Evolutionary conservation across 2,329 filamentous ascomycete genomes (phyloP).

Genomic region (Colletotrichum endophyticum): DNA sequence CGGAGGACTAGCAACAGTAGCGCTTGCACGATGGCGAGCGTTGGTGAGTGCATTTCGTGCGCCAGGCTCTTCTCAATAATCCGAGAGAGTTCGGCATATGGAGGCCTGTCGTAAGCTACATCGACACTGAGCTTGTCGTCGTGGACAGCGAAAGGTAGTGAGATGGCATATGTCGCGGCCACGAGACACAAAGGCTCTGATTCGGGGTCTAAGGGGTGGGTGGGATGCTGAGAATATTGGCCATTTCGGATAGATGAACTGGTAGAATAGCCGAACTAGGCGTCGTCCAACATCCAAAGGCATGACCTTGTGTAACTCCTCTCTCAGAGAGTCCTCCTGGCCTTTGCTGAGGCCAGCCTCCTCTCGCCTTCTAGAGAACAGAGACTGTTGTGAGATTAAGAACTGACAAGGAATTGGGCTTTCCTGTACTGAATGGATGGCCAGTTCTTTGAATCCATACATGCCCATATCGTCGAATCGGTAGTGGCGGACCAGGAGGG

Average conservation of each 20-base stretch:
- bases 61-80: conserved; percentile 19
- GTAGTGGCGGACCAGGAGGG: conserved; percentile 20
- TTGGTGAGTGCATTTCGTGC: conserved; percentile 21
- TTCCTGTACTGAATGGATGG: conserved; percentile 21
- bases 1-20: background rate
- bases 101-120: conserved; percentile 24
- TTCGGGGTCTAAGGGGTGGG: background rate
- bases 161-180: conserved; percentile 22
- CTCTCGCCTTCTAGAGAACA: conserved; percentile 19
- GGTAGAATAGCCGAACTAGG: background rate
- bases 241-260: background rate
- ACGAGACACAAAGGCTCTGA: background rate
- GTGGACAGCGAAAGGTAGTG: conserved; percentile 23
- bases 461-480: conserved; percentile 10
- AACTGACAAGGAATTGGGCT: conserved; percentile 19
- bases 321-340: background rate
- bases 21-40: conserved; percentile 4
- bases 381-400: conserved; percentile 11
- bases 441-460: conserved; percentile 25
- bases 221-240: background rate
- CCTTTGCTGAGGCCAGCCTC: conserved; percentile 4
- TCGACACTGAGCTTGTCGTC: conserved; percentile 26
- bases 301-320: background rate
- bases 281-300: background rate
- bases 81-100: conserved; percentile 15